Evolutionary conservation across 441 rosid species (phyloP), one percentile per base, ranked within the genome.

Genomic region (Melianthus villosus): DNA sequence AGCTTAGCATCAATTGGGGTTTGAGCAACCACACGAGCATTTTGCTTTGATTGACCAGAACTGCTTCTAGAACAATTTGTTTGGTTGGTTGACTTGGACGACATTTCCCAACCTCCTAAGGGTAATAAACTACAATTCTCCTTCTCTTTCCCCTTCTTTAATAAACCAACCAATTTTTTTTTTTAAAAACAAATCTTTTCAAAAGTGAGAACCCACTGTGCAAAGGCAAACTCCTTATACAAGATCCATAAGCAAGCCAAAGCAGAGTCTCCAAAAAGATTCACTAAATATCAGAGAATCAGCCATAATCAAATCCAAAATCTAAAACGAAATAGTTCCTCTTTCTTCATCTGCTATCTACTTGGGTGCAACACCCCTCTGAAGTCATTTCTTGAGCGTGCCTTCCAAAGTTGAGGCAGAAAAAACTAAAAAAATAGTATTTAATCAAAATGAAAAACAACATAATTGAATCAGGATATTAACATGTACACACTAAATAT

Each of bases 1-100:
- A 80, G 70, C 64, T 75, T 71, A 3, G 89, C 89, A 38, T 84
- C 93, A 16, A 79, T 63, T 33, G 80, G 59, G n/a, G 82, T 82
- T 56, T 80, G 95, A 14, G 75, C 71, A 44, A 58, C 56, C 9
- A 68, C 64, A 31, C 71, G 62, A 9, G 75, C 64, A 46, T 50
- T 67, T 9, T 64, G 64, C 41, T 67, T 67, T 1, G 74, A 67
- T 48, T 63, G 66, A 39, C 65, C 58, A 10, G 94, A 79, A 46
- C 67, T 56, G 59, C 73, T 73, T 45, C 69, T 16, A 3, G 82
- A 59, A 51, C 56, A 56, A 40, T 48, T 65, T 14, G 61, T 52
- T 56, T 30, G 55, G 59, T 52, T 55, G 16, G 65, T 56, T 0
- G 76, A 71, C 53, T 46, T 69, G 4, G 81, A 74, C 4, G 79